Base-by-base conservation (phyloP, 1,139 yeast species). In the Suhomyces yuchorum region DNA sequence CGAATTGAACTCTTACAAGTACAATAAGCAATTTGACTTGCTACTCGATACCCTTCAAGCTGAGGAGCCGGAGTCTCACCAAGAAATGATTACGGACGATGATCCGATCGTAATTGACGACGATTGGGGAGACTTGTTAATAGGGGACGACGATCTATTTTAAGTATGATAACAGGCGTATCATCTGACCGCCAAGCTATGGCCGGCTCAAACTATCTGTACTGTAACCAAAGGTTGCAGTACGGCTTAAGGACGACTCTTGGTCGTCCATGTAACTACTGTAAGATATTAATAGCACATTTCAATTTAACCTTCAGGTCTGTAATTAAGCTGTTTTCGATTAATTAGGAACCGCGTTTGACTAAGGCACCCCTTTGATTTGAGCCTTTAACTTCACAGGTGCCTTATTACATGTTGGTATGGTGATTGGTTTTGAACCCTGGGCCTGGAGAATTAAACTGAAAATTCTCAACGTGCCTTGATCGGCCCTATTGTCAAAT, bases 1-100 rank as follows among this genome's bases (percentile, higher is more conserved):
- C 40, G 76, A 72, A 49, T 56, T 59, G 19, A 53, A 65, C 49
- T 58, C 72, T 11, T 63, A 61, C 48, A 66, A 61, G 47, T 63
- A 66, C 46, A 51, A 51, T 19, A 58, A 65, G 32, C 66, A 67
- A 32, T 59, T 69, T 42, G 62, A 62, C 6, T 47, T 58, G 40
- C 44, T 48, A 12, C 36, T 48, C 9, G 43, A 44, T 12, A 28
- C 20, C n/a, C 42, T 47, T 23, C 47, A 19, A 33, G 30, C 28
- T 36, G 51, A 48, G 8, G 54, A 52, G 36, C 42, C 49, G 40
- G 48, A 49, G 32, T 47, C 53, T 9, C 36, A 11, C 11, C 36
- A 33, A 15, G 11, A 15, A 15, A 15, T 18, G 8, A 35, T 35
- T 12, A 8, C n/a, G 23, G 37, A 34, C 22, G 23, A 35, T 15